A percentile compares a stretch with the other conserved stretches of the same genome.
These are phyloP conservation scores for Colletotrichum melonis DNA, from an alignment of 2,329 filamentous ascomycete genomes.

Conservation along the genomic window DNA sequence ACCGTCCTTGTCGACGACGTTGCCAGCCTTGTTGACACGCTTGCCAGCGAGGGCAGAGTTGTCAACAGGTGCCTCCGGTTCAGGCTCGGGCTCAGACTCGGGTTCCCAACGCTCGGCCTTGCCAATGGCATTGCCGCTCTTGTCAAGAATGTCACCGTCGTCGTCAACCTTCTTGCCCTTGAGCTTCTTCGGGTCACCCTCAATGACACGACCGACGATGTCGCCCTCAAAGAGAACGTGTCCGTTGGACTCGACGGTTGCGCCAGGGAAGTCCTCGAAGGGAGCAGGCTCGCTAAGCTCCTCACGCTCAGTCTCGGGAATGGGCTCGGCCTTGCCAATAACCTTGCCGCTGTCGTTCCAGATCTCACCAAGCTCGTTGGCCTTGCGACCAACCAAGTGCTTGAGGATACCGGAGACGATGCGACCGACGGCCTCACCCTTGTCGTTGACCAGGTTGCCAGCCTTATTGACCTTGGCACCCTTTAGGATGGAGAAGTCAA, in stretches of 20 bases:
- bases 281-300: conserved; percentile 59
- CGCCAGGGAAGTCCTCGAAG: conserved; percentile 69
- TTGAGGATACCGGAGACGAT: conserved; percentile 73
- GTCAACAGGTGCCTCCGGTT: conserved; percentile 59
- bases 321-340: conserved; percentile 74
- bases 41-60: conserved; percentile 75
- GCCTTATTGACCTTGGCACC: conserved; percentile 68
- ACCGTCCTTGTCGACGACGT: conserved; percentile 66
- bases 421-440: conserved; percentile 68
- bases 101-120: conserved; percentile 76
- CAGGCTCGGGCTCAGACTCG: conserved; percentile 57
- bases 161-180: conserved; percentile 75
- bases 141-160: conserved; percentile 76
- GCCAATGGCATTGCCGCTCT: conserved; percentile 74
- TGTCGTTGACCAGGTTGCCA: conserved; percentile 66
- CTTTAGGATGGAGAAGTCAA: conserved; percentile 63
- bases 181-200: conserved; percentile 73
- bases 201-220: conserved; percentile 69
- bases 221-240: conserved; percentile 62
- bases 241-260: conserved; percentile 64
- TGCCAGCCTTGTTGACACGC: conserved; percentile 77
- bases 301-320: conserved; percentile 66
- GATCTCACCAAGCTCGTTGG: conserved; percentile 75
- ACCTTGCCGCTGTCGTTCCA: conserved; percentile 78
- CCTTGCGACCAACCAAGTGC: conserved; percentile 71